Evolutionary conservation across 352 stramenopile species (phyloP), one percentile per base, ranked within the genome.

Genomic region (Phytopythium litorale): DNA sequence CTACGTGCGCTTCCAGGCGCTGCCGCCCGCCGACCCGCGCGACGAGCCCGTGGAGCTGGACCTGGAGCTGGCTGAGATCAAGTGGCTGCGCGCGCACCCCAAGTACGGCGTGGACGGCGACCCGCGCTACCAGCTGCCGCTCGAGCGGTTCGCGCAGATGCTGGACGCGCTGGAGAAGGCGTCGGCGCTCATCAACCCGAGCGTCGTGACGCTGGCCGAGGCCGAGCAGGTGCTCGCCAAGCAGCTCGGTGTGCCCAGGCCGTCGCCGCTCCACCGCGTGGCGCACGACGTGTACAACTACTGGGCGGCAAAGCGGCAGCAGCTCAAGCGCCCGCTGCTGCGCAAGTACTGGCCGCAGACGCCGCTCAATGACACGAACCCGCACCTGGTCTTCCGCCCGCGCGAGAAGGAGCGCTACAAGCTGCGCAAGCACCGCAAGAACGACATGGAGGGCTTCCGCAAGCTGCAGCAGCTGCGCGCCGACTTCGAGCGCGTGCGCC

Each of bases 381-480:
- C 97, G 33, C 96, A 99, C 67, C 70, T 96, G 55, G 97, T 99
- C n/a, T 99, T 99, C 73, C 92, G 97, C 19, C 97, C 96, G 23
- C 87, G 97, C 40, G 95, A 99, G 68, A 99, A 99, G 75, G 87
- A 98, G 74, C 96, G 97, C 19, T 98, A 98, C 76, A 98, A 98
- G 70, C 75, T 99, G 9, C 83, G 96, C 11, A 98, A 98, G 66
- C 96, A 98, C 64, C 87, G 95, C 60, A 96, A 98, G 71, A 98
- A 99, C 73, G 96, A 99, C 78, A 80, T 98, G 62, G 94, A 98
- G 63, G 92, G 91, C 8, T 98, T 96, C 72, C 84, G 87, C 23
- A 98, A 98, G 72, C 72, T 99, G 63, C 85, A 96, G 67, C 88
- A 97, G 63, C 72, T 99, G 28, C 84, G 89, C 50, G 72, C 87